phyloP scores from a whole-genome alignment of 768 basidiomycete genomes.

The Royoungia palumana region DNA sequence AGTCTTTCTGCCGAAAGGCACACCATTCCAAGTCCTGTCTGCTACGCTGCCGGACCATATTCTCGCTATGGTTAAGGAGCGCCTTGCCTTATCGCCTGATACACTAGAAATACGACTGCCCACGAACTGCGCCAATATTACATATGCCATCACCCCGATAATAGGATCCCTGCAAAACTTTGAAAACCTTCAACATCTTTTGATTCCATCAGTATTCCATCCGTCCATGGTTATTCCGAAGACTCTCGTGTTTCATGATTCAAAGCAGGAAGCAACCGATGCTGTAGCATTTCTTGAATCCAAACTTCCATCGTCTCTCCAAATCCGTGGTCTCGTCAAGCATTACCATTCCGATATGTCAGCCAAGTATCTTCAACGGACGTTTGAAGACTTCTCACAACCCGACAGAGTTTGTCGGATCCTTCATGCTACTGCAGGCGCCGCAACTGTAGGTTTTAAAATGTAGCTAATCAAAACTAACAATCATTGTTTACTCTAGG shows the following conservation, averaged over 20 bases:
- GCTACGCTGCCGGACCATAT: conserved; percentile 1
- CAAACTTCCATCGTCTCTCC: conserved; percentile 10
- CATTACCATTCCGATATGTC: conserved; percentile 33
- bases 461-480: background rate
- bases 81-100: background rate
- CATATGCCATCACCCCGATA: background rate
- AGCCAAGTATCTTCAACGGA: conserved; percentile 17
- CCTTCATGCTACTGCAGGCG: conserved; percentile 22
- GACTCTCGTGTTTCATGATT: conserved; percentile 14
- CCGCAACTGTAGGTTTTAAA: conserved; percentile 17
- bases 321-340: conserved; percentile 14
- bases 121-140: background rate
- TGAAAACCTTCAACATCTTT: background rate
- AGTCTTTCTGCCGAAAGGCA: background rate
- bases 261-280: conserved; percentile 8
- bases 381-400: conserved; percentile 20
- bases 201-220: background rate
- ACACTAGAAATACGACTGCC: background rate
- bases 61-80: background rate
- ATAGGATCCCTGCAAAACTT: background rate
- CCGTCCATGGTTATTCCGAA: background rate
- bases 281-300: conserved; percentile 12
- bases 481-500: background rate
- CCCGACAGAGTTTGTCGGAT: conserved; percentile 20
- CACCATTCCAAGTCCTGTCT: conserved; percentile 3